Base-by-base conservation (phyloP, 352 stramenopile genomes). In the Nothophytophthora sp. region DNA sequence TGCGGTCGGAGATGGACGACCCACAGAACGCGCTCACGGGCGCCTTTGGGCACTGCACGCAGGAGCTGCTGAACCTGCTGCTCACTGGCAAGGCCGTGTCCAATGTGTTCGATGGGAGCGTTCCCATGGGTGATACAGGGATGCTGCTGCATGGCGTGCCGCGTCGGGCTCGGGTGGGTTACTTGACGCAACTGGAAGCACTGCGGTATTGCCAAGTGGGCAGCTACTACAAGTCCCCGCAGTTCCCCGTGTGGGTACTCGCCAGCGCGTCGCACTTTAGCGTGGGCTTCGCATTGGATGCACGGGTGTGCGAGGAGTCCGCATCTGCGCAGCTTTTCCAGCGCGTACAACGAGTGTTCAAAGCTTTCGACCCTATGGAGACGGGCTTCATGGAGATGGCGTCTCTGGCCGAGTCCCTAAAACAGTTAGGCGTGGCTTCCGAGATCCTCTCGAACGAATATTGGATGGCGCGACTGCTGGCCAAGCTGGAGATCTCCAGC, bases 201-300 rank as follows among this genome's bases (percentile, higher is more conserved):
- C 50, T 97, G 22, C 62, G 83, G n/a, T 97, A 97, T 55, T 96
- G 89, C 33, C 76, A 95, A 57, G 90, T 97, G 13, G 92, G 92
- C 5, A 82, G 64, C 25, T 97, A 87, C 72, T 96, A 91, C 67
- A 98, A 98, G 63, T 85, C 70, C 12, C 90, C 89, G 9, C 41
- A 77, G 43, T 85, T 85, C 33, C 89, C 92, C 0, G 73, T 98
- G 44, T 98, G 89, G 90, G 76, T 98, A 3, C 68, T 98, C 38
- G 92, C 81, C 12, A 96, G 82, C 36, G 74, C 84, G 4, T 95
- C 76, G 32, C 92, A 98, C 52, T 98, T 97, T 61, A 94, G 81
- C 18, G 84, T 98, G 13, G 63, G 90, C 18, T 97, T 97, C 66
- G 80, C 74, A 20, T 45, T 92, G 27, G 70, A 88, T 30, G 35